phyloP scores from a whole-genome alignment of 1,284 basidiomycete species.

The Xanthoconium separans region DNA sequence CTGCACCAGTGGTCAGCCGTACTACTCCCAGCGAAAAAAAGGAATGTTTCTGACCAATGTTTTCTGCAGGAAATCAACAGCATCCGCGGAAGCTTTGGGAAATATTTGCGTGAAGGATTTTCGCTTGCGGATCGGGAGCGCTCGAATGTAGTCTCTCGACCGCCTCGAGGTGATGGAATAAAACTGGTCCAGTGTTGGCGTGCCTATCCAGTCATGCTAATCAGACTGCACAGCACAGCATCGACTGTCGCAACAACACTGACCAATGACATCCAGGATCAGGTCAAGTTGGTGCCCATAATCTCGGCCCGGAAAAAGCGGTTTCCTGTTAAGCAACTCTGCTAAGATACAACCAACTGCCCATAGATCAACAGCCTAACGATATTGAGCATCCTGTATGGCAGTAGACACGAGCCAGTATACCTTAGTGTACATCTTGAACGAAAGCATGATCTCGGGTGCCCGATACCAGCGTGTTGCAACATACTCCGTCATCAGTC shows the following conservation, averaged over 20 bases:
- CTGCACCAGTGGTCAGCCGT: conserved; percentile 26
- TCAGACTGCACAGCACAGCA: conserved; percentile 3
- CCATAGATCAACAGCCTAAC: conserved; percentile 79
- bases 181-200: conserved; percentile 85
- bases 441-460: conserved; percentile 88
- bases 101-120: conserved; percentile 61
- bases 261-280: conserved; percentile 84
- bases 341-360: conserved; percentile 87
- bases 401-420: conserved; percentile 8
- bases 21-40: background rate
- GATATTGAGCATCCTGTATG: conserved; percentile 3
- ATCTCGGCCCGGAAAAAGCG: conserved; percentile 86
- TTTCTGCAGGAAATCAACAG: conserved; percentile 81
- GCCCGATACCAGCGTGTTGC: conserved; percentile 85
- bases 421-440: conserved; percentile 81
- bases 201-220: conserved; percentile 42
- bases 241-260: background rate
- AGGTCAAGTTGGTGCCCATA: conserved; percentile 86
- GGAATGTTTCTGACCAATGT: conserved; percentile 60
- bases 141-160: conserved; percentile 83
- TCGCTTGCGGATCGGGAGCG: conserved; percentile 70
- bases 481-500: conserved; percentile 83
- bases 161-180: conserved; percentile 82
- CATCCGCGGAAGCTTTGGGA: conserved; percentile 69
- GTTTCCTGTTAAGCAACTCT: conserved; percentile 79